Evolutionary conservation across 768 basidiomycete species (phyloP).

Genomic region (Paxillus ammoniavirescens): DNA sequence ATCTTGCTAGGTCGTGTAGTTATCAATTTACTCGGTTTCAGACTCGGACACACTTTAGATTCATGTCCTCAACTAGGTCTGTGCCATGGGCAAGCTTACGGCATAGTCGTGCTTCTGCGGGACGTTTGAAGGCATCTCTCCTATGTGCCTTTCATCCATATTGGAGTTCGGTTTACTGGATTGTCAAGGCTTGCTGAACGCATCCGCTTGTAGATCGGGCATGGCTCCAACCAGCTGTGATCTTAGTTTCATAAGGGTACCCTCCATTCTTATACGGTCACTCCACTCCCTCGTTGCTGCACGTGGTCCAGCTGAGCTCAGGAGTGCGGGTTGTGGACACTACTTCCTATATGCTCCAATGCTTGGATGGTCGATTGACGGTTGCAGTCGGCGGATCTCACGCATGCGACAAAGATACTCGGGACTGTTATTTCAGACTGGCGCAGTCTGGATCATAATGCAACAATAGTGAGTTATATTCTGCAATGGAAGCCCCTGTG

Average conservation of each 20-base stretch:
- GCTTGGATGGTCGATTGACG: not conserved
- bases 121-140: not conserved
- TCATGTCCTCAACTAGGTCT: slow-evolving; percentile 1
- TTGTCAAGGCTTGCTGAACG: not conserved
- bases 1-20: slow-evolving; percentile 21
- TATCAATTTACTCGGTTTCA: slow-evolving; percentile 15
- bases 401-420: not conserved
- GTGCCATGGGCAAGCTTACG: not conserved
- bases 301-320: not conserved
- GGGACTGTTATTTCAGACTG: not conserved
- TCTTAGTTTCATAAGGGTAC: not conserved
- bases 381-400: not conserved
- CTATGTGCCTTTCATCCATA: not conserved
- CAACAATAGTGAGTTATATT: not conserved
- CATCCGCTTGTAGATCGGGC: not conserved
- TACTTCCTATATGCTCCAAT: not conserved
- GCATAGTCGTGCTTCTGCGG: not conserved
- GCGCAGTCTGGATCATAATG: slow-evolving; percentile 6
- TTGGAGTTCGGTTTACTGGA: not conserved
- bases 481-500: slow-evolving; percentile 1
- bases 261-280: not conserved
- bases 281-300: not conserved
- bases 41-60: slow-evolving; percentile 6
- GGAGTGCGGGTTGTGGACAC: not conserved
- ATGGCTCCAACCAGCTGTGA: not conserved